Base-by-base conservation (phyloP, 2,329 filamentous ascomycete species). In the Paecilomyces niveus region DNA sequence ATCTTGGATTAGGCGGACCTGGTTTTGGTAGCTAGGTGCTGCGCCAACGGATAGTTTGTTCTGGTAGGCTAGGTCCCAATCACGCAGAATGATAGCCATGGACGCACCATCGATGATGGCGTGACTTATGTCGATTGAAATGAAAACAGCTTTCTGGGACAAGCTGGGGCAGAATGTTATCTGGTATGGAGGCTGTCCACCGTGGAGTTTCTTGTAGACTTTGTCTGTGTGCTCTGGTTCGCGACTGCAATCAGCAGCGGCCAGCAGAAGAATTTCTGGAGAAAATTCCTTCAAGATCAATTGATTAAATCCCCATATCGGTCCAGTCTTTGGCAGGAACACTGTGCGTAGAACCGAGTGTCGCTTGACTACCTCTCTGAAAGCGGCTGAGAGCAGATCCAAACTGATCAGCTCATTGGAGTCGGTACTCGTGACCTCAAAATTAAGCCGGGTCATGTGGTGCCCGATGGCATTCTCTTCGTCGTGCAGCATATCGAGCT, bases 91-190 rank as follows among this genome's bases (percentile, higher is more conserved):
- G 53, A 76, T 74, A 6, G 71, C 66, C 33, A 78, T 70, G 0
- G 77, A 78, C 18, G 68, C 72, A 1, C 76, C 77, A 62, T 80
- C 77, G 56, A 70, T 72, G 57, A 79, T 72, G 11, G 72, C 71
- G 60, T 79, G 77, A 60, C 71, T 78, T 57, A 80, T 72, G 51
- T 78, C 75, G 3, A 79, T 62, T 54, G 71, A 72, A 50, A 72
- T 69, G 63, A 72, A 69, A 0, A 76, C 61, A 35, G 45, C 15
- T 18, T 51, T 29, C 24, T 57, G 54, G 26, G 54, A 31, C 24
- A 39, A 35, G 26, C 24, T 18, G 24, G 32, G 54, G 13, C n/a
- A 21, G 33, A 22, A 56, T 50, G 39, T 21, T 8, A 21, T 22
- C 54, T 50, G 35, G 13, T 45, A 13, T 56, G 15, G 39, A 50